A percentile compares a stretch with the other conserved stretches of the same genome.
These are phyloP conservation scores for Populus deltoides DNA, from an alignment of 345 rosid species.

Conservation along the genomic window DNA sequence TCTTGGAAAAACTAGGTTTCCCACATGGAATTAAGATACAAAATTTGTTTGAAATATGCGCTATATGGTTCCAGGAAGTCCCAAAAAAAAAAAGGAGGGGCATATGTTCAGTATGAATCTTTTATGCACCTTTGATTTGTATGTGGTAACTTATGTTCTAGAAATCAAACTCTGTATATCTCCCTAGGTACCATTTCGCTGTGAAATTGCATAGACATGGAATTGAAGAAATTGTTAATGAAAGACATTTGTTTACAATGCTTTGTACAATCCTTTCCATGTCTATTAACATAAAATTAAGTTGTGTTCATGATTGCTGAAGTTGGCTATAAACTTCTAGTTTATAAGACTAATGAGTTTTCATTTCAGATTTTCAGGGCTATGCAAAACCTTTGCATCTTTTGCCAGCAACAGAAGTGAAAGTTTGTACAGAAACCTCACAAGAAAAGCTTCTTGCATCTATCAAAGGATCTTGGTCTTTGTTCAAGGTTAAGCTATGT, in stretches of 20 bases:
- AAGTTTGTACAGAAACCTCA: slow-evolving; percentile 30
- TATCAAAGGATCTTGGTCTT: slow-evolving; percentile 34
- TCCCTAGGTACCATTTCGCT: not conserved
- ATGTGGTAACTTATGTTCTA: not conserved
- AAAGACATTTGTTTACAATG: not conserved
- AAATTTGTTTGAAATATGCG: not conserved
- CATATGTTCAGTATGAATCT: not conserved
- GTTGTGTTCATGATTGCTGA: not conserved
- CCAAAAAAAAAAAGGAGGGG: not conserved
- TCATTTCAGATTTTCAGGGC: slow-evolving; percentile 64
- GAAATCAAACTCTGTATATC: not conserved
- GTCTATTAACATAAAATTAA: not conserved
- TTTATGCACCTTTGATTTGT: not conserved
- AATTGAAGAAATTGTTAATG: not conserved
- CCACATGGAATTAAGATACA: not conserved
- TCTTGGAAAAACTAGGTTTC: not conserved
- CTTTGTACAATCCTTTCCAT: not conserved
- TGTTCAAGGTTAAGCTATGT: slow-evolving; percentile 58
- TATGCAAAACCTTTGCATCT: slow-evolving; percentile 69
- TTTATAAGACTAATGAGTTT: slow-evolving; percentile 2
- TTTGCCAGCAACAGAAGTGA: slow-evolving; percentile 49
- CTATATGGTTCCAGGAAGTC: not conserved
- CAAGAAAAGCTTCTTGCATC: slow-evolving; percentile 23
- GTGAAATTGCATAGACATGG: not conserved
- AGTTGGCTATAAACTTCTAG: not conserved